phyloP scores from a whole-genome alignment of 1,284 basidiomycete species.

The Apiotrichum mycotoxinovorans region DNA sequence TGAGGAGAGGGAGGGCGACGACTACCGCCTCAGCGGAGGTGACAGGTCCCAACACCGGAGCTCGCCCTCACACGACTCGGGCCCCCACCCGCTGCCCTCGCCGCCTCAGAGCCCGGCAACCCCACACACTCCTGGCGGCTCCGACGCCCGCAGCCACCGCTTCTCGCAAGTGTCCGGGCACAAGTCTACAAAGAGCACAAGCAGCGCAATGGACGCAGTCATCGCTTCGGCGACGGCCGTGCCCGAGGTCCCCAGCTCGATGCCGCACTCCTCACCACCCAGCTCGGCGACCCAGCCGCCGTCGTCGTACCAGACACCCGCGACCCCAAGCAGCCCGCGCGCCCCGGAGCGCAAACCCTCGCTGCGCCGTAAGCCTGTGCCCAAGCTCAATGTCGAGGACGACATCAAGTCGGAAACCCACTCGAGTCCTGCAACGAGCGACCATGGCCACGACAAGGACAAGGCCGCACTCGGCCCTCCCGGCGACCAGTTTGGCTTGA shows the following conservation, averaged over 20 bases:
- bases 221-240: not conserved
- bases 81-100: not conserved
- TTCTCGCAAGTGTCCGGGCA: not conserved
- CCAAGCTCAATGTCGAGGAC: conserved; percentile 7
- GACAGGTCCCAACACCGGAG: not conserved
- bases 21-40: not conserved
- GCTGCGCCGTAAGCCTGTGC: conserved; percentile 23
- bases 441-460: not conserved
- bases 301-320: not conserved
- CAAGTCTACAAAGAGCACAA: not conserved
- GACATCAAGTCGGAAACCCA: not conserved
- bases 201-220: not conserved
- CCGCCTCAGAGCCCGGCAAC: not conserved
- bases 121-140: not conserved
- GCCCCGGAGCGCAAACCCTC: conserved; percentile 14
- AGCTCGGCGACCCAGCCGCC: not conserved
- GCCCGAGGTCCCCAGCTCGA: not conserved
- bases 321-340: not conserved
- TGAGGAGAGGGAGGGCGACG: not conserved
- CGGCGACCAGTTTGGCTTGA: conserved; percentile 11
- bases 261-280: not conserved
- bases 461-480: not conserved
- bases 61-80: not conserved
- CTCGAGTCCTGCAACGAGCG: not conserved
- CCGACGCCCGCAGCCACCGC: not conserved